These are phyloP conservation scores for Sporothrix phasma DNA, from an alignment of 2,329 filamentous ascomycete genomes.

Conservation along the genomic window DNA sequence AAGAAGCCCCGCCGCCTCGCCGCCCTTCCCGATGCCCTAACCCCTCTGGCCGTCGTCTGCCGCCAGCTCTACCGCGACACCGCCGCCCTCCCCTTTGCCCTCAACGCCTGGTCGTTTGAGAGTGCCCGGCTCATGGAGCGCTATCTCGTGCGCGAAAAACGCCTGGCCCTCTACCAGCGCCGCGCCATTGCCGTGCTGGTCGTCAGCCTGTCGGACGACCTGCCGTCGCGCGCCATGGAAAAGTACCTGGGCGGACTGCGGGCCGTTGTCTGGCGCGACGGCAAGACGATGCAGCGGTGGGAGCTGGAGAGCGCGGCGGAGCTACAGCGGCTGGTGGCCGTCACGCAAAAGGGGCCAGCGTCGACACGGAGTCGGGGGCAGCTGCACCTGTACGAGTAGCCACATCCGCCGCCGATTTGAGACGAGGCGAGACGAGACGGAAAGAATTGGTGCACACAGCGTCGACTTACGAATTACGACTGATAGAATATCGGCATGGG, in stretches of 20 bases:
- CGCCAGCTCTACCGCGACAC: conserved; percentile 31
- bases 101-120: conserved; percentile 29
- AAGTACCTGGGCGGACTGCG: conserved; percentile 25
- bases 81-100: conserved; percentile 25
- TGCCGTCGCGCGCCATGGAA: conserved; percentile 22
- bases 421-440: background rate
- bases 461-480: background rate
- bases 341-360: background rate
- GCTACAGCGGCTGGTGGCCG: background rate
- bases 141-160: conserved; percentile 26
- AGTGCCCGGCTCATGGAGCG: conserved; percentile 26
- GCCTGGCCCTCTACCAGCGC: conserved; percentile 24
- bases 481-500: background rate
- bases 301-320: conserved; percentile 4
- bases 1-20: background rate
- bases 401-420: background rate
- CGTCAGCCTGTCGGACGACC: conserved; percentile 23
- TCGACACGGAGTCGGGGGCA: background rate
- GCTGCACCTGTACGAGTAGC: background rate
- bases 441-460: background rate
- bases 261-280: conserved; percentile 21
- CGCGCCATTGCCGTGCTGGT: conserved; percentile 26
- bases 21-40: conserved; percentile 21
- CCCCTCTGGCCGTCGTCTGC: conserved; percentile 27
- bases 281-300: conserved; percentile 10